Evolutionary conservation across 2,329 filamentous ascomycete species (phyloP).

Genomic region (Didymella pomorum): DNA sequence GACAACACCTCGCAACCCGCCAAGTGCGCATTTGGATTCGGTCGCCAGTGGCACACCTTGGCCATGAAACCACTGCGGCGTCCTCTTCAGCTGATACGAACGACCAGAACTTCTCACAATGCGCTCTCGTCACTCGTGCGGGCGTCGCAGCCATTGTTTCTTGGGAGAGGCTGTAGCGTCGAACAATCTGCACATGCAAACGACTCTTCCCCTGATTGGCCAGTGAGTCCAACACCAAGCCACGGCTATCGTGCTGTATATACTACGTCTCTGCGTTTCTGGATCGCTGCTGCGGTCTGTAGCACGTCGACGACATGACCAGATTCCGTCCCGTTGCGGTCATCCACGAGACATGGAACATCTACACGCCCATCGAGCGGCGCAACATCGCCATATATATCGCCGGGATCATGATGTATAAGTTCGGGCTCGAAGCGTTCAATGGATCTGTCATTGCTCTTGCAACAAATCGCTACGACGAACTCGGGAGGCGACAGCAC

Average conservation of each 20-base stretch:
- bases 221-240: conserved; percentile 19
- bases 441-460: conserved; percentile 60
- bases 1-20: conserved; percentile 24
- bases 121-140: conserved; percentile 34
- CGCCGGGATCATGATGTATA: conserved; percentile 61
- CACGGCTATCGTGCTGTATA: conserved; percentile 32
- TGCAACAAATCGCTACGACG: conserved; percentile 61
- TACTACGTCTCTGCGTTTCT: conserved; percentile 32
- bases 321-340: conserved; percentile 35
- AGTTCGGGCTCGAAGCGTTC: conserved; percentile 62
- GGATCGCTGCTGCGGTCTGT: conserved; percentile 26
- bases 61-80: conserved; percentile 27
- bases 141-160: conserved; percentile 28
- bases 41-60: conserved; percentile 33
- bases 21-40: conserved; percentile 29
- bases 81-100: conserved; percentile 29
- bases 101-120: conserved; percentile 28
- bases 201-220: conserved; percentile 29
- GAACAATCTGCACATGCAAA: conserved; percentile 32
- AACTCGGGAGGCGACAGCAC: conserved; percentile 48
- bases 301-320: conserved; percentile 27
- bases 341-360: conserved; percentile 41
- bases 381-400: conserved; percentile 54
- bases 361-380: conserved; percentile 54
- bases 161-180: conserved; percentile 28